Evolutionary conservation across 1,284 basidiomycete genomes (phyloP).

Genomic region (Rugosomyces carneus): DNA sequence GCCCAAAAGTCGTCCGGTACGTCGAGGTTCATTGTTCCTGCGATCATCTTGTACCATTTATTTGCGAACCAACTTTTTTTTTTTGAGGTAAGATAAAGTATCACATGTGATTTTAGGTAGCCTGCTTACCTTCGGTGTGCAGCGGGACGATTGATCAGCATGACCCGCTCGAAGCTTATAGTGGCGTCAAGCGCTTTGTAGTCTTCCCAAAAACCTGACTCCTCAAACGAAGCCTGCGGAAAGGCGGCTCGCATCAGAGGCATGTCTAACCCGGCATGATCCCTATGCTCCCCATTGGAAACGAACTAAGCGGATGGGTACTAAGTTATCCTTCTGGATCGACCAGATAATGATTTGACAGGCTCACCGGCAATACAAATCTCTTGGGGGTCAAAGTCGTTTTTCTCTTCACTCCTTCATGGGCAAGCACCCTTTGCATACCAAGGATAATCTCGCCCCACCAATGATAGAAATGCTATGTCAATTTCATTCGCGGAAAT

Average conservation of each 20-base stretch:
- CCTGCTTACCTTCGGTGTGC: conserved; percentile 29
- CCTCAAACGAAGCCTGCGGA: conserved; percentile 29
- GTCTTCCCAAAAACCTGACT: conserved; percentile 31
- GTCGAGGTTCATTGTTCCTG: conserved; percentile 28
- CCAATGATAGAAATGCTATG: conserved; percentile 39
- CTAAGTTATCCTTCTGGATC: background rate
- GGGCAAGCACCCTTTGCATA: conserved; percentile 28
- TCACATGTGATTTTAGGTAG: background rate
- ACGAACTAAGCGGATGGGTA: conserved; percentile 18
- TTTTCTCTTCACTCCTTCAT: conserved; percentile 16
- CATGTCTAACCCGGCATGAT: conserved; percentile 27
- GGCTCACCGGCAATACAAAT: conserved; percentile 31
- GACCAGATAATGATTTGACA: background rate
- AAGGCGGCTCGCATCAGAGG: conserved; percentile 35
- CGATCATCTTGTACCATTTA: conserved; percentile 36
- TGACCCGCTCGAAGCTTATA: conserved; percentile 29
- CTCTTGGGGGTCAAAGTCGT: conserved; percentile 22
- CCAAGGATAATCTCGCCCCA: conserved; percentile 38
- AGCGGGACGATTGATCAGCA: conserved; percentile 28
- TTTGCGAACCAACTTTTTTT: conserved; percentile 13
- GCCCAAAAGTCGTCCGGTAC: conserved; percentile 30
- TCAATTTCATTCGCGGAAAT: conserved; percentile 1
- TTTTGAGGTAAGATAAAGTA: background rate
- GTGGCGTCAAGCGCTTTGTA: conserved; percentile 24
- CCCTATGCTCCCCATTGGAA: conserved; percentile 24